phyloP scores from a whole-genome alignment of 371 early-diverging fungal genomes.

The Saksenaea vasiformis region DNA sequence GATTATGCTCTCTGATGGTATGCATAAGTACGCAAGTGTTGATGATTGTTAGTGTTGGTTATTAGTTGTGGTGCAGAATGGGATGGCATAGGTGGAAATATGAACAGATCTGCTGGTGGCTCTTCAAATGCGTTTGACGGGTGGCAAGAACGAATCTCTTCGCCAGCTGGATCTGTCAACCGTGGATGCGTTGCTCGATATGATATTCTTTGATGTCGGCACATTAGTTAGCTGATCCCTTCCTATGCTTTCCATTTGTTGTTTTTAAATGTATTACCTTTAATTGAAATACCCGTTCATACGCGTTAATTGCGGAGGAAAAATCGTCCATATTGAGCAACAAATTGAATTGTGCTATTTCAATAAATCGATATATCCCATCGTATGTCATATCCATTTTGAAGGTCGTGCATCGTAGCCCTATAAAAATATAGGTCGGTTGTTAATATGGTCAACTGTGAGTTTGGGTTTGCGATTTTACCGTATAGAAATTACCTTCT shows the following conservation, averaged over 20 bases:
- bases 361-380: conserved; percentile 5
- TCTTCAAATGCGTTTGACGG: background rate
- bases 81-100: too few relatives aligned
- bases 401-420: conserved; percentile 6
- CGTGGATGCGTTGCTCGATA: background rate
- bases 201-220: background rate
- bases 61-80: too few relatives aligned
- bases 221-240: background rate
- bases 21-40: too few relatives aligned
- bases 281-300: background rate
- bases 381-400: conserved; percentile 6
- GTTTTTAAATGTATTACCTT: background rate
- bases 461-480: background rate
- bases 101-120: too few relatives aligned
- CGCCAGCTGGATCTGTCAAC: background rate
- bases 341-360: background rate
- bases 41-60: too few relatives aligned
- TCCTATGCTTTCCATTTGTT: background rate
- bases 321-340: background rate
- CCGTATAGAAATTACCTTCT: too few relatives aligned
- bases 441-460: background rate
- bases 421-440: background rate
- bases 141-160: background rate
- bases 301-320: background rate
- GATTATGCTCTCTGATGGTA: too few relatives aligned